These are phyloP conservation scores for Boletus albobrunnescens DNA, from an alignment of 1,284 basidiomycete species.

Conservation along the genomic window DNA sequence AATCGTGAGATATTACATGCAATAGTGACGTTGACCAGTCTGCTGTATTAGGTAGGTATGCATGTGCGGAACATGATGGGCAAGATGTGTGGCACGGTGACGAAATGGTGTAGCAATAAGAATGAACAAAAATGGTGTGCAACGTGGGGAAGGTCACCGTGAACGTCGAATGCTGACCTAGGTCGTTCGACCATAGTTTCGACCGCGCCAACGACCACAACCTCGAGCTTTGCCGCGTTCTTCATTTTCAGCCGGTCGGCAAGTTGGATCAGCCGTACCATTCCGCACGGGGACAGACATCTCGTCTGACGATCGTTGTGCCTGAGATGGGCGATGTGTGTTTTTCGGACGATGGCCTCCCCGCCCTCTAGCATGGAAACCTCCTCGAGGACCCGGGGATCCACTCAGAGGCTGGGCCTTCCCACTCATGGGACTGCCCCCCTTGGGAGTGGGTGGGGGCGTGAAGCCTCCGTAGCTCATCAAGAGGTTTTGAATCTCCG, in stretches of 20 bases:
- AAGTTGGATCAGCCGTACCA: constrained; percentile 6
- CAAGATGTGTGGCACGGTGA: constrained; percentile 20
- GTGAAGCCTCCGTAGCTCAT: constrained; percentile 51
- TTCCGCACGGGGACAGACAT: constrained; percentile 2
- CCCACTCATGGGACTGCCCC: constrained; percentile 7
- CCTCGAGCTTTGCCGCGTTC: constrained; percentile 40
- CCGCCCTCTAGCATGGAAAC: constrained; percentile 8
- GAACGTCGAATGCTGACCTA: constrained; percentile 7
- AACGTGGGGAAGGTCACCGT: constrained; percentile 16
- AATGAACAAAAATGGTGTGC: constrained; percentile 15
- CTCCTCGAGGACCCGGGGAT: neutral
- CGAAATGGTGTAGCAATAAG: constrained; percentile 19
- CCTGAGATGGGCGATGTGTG: neutral
- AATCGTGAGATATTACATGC: constrained; percentile 12
- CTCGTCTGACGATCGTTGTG: constrained; percentile 1
- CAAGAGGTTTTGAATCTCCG: constrained; percentile 54
- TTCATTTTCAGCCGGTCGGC: constrained; percentile 9
- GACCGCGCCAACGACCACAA: constrained; percentile 33
- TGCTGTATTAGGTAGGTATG: constrained; percentile 21
- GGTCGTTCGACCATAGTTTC: constrained; percentile 15
- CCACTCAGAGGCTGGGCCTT: neutral
- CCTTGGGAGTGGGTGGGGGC: constrained; percentile 40
- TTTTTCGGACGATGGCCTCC: constrained; percentile 11
- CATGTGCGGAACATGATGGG: constrained; percentile 24
- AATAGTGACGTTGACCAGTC: constrained; percentile 9